These are phyloP conservation scores for Saturnispora mendoncae DNA, from an alignment of 805 yeast genomes.

Conservation along the genomic window DNA sequence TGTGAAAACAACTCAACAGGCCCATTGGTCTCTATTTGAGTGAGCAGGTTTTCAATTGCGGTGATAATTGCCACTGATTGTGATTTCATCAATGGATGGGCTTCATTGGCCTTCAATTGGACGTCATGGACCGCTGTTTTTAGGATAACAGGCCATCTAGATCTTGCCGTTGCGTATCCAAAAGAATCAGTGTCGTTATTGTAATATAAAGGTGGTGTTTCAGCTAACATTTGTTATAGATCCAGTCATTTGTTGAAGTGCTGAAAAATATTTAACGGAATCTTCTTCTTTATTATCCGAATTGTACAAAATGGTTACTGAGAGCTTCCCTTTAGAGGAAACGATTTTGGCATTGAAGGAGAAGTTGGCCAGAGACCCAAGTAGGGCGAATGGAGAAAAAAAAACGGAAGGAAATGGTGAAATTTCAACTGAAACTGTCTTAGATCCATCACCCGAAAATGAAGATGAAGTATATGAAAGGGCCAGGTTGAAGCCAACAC, in stretches of 20 bases:
- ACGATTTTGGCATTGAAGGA: slow-evolving; percentile 21
- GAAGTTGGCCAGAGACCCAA: slow-evolving; percentile 9
- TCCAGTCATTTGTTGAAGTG: not conserved
- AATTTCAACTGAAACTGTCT: not conserved
- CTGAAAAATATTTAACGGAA: not conserved
- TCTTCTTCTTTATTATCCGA: not conserved
- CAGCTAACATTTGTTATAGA: not conserved
- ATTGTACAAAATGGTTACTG: not conserved
- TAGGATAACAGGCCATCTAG: slow-evolving; percentile 83
- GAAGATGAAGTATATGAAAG: slow-evolving; percentile 5
- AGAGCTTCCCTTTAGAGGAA: slow-evolving; percentile 11
- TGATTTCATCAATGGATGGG: slow-evolving; percentile 19
- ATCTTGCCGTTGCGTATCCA: slow-evolving; percentile 68
- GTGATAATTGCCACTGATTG: slow-evolving; percentile 43
- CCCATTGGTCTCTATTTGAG: slow-evolving; percentile 36
- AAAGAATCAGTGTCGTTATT: slow-evolving; percentile 71
- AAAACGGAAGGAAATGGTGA: slow-evolving; percentile 18
- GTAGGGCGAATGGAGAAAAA: not conserved
- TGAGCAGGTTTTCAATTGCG: slow-evolving; percentile 35
- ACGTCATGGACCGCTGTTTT: slow-evolving; percentile 61
- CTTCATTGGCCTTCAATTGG: slow-evolving; percentile 6
- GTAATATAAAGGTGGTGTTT: slow-evolving; percentile 42
- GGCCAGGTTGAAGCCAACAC: slow-evolving; percentile 14
- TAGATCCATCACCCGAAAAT: too few relatives aligned
- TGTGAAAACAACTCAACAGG: slow-evolving; percentile 35